Conservation (phyloP, 2,329 filamentous ascomycete genomes). For the Calonectria ilicicola region DNA sequence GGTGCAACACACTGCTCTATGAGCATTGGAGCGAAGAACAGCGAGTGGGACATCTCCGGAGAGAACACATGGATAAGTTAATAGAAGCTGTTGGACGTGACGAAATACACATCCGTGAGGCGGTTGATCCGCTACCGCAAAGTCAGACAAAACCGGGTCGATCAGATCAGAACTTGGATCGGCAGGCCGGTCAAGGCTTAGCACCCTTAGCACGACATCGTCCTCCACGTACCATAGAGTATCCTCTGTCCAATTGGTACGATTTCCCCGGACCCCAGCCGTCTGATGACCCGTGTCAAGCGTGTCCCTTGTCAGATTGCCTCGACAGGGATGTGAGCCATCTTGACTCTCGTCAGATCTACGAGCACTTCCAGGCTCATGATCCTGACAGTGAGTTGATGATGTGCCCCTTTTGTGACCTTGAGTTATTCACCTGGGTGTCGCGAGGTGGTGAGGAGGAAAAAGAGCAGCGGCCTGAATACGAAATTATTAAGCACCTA, state of each 20-base stretch:
- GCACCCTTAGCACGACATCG: background rate
- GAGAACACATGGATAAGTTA: slow-evolving; percentile 41
- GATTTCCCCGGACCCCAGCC: slow-evolving; percentile 13
- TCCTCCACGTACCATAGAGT: slow-evolving; percentile 24
- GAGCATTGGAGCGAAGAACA: slow-evolving; percentile 43
- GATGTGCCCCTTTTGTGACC: slow-evolving; percentile 32
- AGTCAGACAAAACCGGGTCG: background rate
- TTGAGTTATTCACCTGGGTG: slow-evolving; percentile 4
- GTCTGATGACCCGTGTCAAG: slow-evolving; percentile 19
- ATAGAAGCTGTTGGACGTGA: slow-evolving; percentile 7
- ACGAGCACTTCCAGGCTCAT: slow-evolving; percentile 21
- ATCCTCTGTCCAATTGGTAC: slow-evolving; percentile 29
- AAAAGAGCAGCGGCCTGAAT: background rate
- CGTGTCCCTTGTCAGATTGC: slow-evolving; percentile 20
- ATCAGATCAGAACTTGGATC: background rate
- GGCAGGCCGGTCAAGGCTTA: background rate
- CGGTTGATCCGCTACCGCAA: background rate
- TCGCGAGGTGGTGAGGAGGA: background rate
- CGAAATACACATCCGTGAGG: background rate
- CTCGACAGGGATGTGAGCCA: background rate
- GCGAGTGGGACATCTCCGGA: slow-evolving; percentile 43
- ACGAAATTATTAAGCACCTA: slow-evolving; percentile 32
- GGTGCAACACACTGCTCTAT: slow-evolving; percentile 49
- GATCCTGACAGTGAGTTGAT: background rate
- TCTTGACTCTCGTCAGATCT: slow-evolving; percentile 21